Evolutionary conservation across 768 basidiomycete genomes (phyloP), one percentile per base, ranked within the genome.

Genomic region (Russula abietina): DNA sequence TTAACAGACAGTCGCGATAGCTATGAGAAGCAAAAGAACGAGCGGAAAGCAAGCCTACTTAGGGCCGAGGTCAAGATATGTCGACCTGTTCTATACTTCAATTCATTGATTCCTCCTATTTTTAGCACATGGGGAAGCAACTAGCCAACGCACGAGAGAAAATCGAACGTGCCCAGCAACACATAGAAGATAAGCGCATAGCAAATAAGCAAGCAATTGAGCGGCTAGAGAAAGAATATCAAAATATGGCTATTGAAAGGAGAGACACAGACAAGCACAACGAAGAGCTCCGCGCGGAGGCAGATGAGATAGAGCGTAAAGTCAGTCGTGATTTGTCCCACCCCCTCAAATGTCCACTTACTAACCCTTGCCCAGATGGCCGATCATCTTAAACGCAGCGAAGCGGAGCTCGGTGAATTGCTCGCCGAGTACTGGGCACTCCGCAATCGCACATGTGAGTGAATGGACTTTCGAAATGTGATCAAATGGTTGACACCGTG

Each of bases 361-460:
- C 1, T 17, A 11, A 17, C 49, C 48, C n/a, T n/a, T 32, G 17
- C 43, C n/a, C 46, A 93, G 90, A 92, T 88, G 80, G 76, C 81
- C 2, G 87, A 90, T 52, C 89, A 91, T 68, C 74, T 91, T 58
- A 85, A 82, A 70, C 78, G 78, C 62, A 91, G 85, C 67, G 90
- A 94, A 73, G 75, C 73, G 8, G 91, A 94, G 71, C 76, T 95
- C n/a, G 86, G 86, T 66, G 86, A 89, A 60, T 77, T 97, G 22
- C 78, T 97, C 45, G 76, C 82, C 10, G 92, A 93, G 71, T 94
- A 96, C 72, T 91, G 88, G 86, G 84, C 80, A 60, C 76, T 93
- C 57, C 80, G 90, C 43, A 86, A 89, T 67, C 84, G 86, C 68
- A 86, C 89, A 69, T 88, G 91, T 89, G 69, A 39, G 70, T 72